Base-by-base conservation (phyloP, 1,284 basidiomycete genomes). In the Malassezia yamatoensis region DNA sequence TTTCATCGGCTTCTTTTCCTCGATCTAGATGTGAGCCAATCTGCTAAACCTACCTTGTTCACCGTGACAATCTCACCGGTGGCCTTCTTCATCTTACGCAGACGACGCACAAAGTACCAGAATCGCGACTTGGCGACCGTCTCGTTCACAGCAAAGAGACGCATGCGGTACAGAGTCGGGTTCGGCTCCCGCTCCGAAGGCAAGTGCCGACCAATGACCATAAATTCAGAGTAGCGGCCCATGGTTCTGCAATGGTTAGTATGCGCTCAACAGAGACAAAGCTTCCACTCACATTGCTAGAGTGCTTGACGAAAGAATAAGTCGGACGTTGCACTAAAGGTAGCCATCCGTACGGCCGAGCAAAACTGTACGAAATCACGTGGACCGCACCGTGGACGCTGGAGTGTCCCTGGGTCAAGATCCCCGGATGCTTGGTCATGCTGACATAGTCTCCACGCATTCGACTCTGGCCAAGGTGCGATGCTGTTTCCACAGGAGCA, bases 151-250 rank as follows among this genome's bases (percentile, higher is more conserved):
- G 94, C 93, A 77, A 98, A 98, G 78, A 98, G 96, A 78, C 93
- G 86, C 93, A 98, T 98, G 74, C 94, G 88, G 83, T 88, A 96
- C 77, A 90, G 87, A 82, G 96, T 96, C 65, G 93, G 93, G 64
- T 83, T 86, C 58, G 89, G 88, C 69, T 96, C 88, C 66, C 83
- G 78, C 81, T 91, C 89, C 58, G 90, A 91, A 75, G 93, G 93
- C 75, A 96, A 81, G 79, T 93, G 90, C 76, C 93, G 89, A 67
- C 94, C 94, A 68, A 98, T 87, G 79, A 98, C 88, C 80, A 94
- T 89, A 81, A 83, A 96, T 83, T 98, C 93, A 71, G 76, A 78
- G 77, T 79, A 78, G 67, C 78, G 77, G 65, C 73, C 76, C 78
- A 79, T 79, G 40, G 47, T 46, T 46, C 54, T 57, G 43, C 11